phyloP scores from a whole-genome alignment of 2,329 filamentous ascomycete species.

The Aspergillus pseudoterreus region DNA sequence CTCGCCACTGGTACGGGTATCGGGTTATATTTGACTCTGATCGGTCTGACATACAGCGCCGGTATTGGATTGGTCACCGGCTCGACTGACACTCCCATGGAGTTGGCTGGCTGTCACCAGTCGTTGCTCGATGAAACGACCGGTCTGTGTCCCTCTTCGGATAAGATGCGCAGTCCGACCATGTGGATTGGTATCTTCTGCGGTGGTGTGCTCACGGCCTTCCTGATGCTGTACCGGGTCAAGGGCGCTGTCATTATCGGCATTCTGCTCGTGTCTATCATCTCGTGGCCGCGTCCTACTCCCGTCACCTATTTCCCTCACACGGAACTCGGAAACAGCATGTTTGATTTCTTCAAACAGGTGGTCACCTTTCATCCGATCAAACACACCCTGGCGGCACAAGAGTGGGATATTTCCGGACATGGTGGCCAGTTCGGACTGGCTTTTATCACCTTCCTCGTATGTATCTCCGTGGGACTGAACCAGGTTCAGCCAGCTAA shows the following conservation, averaged over 20 bases:
- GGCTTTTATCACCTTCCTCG: slow-evolving; percentile 78
- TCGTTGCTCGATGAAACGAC: slow-evolving; percentile 37
- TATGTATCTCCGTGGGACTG: slow-evolving; percentile 1
- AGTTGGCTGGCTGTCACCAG: slow-evolving; percentile 69
- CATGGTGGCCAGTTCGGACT: slow-evolving; percentile 75
- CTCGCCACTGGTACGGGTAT: slow-evolving; percentile 83
- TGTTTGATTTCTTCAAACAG: slow-evolving; percentile 83
- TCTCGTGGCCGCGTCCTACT: slow-evolving; percentile 79
- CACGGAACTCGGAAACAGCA: slow-evolving; percentile 62
- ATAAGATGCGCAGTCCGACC: slow-evolving; percentile 77
- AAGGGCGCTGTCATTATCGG: slow-evolving; percentile 83
- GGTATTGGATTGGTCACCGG: slow-evolving; percentile 78
- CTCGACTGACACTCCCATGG: slow-evolving; percentile 62
- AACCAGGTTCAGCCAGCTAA: neutral
- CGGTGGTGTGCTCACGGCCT: slow-evolving; percentile 72
- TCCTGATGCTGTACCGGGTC: slow-evolving; percentile 80
- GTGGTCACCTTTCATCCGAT: slow-evolving; percentile 84
- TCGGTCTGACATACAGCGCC: slow-evolving; percentile 69
- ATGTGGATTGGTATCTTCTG: slow-evolving; percentile 90
- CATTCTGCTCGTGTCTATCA: slow-evolving; percentile 78
- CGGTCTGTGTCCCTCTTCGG: slow-evolving; percentile 59
- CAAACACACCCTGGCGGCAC: slow-evolving; percentile 62
- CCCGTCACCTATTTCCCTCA: slow-evolving; percentile 78
- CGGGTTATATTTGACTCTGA: slow-evolving; percentile 69
- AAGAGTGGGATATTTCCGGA: slow-evolving; percentile 67